Conservation (phyloP, 352 stramenopile genomes). For the Pythium sukuiense region DNA sequence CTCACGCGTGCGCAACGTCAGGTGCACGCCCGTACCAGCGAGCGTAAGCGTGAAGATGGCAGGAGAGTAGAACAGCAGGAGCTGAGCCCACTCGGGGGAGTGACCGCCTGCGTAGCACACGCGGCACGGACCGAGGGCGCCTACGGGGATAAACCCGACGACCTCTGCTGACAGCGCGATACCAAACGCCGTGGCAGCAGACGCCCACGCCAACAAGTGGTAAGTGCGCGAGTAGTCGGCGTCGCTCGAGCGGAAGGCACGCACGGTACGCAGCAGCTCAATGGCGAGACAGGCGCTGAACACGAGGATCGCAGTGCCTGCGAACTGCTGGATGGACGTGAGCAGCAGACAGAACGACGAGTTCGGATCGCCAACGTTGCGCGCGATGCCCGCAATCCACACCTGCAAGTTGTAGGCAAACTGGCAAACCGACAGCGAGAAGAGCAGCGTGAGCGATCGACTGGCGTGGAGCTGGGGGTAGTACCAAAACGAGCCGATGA, state of each 20-base stretch:
- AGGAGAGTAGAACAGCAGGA: slow-evolving; percentile 41
- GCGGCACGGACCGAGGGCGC: slow-evolving; percentile 53
- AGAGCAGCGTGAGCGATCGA: slow-evolving; percentile 61
- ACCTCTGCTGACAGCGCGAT: slow-evolving; percentile 59
- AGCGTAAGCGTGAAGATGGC: slow-evolving; percentile 27
- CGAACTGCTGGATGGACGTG: slow-evolving; percentile 63
- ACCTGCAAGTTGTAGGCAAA: slow-evolving; percentile 61
- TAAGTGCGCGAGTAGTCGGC: slow-evolving; percentile 62
- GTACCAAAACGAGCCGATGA: slow-evolving; percentile 66
- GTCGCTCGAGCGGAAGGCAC: slow-evolving; percentile 48
- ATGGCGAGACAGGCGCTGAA: slow-evolving; percentile 58
- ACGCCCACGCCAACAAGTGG: slow-evolving; percentile 56
- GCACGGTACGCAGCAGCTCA: slow-evolving; percentile 63
- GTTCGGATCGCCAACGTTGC: slow-evolving; percentile 30
- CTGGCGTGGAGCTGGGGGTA: slow-evolving; percentile 56
- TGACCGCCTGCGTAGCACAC: slow-evolving; percentile 28
- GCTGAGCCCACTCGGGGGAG: slow-evolving; percentile 30
- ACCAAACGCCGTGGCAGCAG: slow-evolving; percentile 35
- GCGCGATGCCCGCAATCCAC: slow-evolving; percentile 54
- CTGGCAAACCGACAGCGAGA: slow-evolving; percentile 58
- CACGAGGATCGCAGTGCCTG: slow-evolving; percentile 57
- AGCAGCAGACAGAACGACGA: slow-evolving; percentile 52
- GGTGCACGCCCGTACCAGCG: slow-evolving; percentile 23
- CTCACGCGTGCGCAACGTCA: slow-evolving; percentile 24
- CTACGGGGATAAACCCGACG: slow-evolving; percentile 62